These are phyloP conservation scores for Talaromyces sp. DNA, from an alignment of 2,329 filamentous ascomycete genomes.

Conservation along the genomic window DNA sequence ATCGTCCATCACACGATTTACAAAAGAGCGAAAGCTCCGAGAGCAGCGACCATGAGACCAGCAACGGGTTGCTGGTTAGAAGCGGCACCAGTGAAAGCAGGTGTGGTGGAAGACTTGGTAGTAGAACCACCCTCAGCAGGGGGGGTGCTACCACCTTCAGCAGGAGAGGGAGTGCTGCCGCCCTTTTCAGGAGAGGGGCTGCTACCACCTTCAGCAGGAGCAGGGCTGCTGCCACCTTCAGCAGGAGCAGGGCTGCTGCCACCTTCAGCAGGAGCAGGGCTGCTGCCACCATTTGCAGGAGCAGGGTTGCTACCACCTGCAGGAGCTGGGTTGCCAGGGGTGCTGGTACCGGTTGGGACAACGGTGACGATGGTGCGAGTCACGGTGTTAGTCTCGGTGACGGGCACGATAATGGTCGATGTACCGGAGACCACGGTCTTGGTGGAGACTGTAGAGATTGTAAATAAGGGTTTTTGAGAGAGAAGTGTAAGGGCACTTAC, in stretches of 20 bases:
- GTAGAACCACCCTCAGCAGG: background rate
- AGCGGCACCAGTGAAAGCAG: conserved; percentile 36
- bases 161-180: background rate
- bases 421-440: conserved; percentile 19
- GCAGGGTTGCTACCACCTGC: background rate
- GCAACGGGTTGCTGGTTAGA: conserved; percentile 33
- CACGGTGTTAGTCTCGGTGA: conserved; percentile 18
- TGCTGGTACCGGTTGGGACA: conserved; percentile 14
- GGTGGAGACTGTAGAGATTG: conserved; percentile 6
- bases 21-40: conserved; percentile 39
- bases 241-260: background rate
- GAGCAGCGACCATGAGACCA: conserved; percentile 37
- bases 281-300: background rate
- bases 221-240: background rate
- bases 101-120: conserved; percentile 6
- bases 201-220: background rate
- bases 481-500: conserved; percentile 22
- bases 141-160: background rate
- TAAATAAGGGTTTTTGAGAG: background rate
- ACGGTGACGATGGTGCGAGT: conserved; percentile 19
- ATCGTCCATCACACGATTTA: conserved; percentile 24
- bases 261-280: background rate
- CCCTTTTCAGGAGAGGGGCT: background rate
- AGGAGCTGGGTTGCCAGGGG: background rate
- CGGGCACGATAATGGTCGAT: conserved; percentile 17